Evolutionary conservation across 73 alveolate species (phyloP), one percentile per base, ranked within the genome.

Genomic region (Loxodes magnus): DNA sequence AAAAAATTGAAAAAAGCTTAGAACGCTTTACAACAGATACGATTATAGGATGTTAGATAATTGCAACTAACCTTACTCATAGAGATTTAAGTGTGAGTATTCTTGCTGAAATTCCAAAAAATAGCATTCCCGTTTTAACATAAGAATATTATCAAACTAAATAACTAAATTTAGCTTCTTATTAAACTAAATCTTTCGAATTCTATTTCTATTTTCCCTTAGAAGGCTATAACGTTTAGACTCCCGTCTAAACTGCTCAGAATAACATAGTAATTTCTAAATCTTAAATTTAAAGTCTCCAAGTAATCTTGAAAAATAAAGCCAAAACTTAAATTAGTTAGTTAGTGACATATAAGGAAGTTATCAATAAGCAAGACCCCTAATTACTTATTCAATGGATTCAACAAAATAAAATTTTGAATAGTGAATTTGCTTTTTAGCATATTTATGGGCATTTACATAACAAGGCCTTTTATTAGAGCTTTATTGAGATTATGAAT

Each of bases 141-240:
- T 19, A 20, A 9, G 15, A 39, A 30, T 39, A n/a, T 39, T 9
- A 23, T 9, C 9, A 17, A 2, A 19, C 7, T 15, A 17, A 10
- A 17, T 7, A 9, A 15, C 14, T 15, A 15, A 26, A n/a, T 35
- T 31, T 65, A 23, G 30, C 25, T n/a, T 3, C 29, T 12, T 67
- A 26, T 51, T 22, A 56, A 50, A 67, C 74, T 41, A 30, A n/a
- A 27, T 10, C 51, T 14, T 42, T 57, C 56, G 58, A 57, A 42
- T 56, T 44, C 22, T 31, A 56, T 16, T 68, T 68, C 60, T 68
- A 68, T 59, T 68, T 68, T 27, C 82, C 82, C 4, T 24, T 44
- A 27, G 64, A 36, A 39, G 82, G 82, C 2, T 14, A n/a, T 35
- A 58, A 37, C 50, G 39, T 42, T 19, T 54, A 44, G 38, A 46